Evolutionary conservation across 2,329 filamentous ascomycete species (phyloP), one percentile per base, ranked within the genome.

Genomic region (Pseudogymnoascus sp.): DNA sequence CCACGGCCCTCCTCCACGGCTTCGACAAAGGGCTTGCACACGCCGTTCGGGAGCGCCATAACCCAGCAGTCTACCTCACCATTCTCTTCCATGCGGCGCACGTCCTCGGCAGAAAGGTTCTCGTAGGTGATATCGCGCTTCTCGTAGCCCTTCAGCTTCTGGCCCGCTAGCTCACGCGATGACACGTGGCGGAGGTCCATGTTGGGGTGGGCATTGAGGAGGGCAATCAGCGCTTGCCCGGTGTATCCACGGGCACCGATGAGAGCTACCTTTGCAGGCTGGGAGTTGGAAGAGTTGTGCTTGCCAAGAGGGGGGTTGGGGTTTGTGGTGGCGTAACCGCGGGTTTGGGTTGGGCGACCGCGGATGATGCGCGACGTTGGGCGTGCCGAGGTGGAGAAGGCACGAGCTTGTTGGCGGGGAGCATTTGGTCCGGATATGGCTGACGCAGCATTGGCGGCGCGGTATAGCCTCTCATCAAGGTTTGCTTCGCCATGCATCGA

Each of bases 211-310:
- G 85, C 78, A 77, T 96, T 95, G 60, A 99, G 81, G 18, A 99
- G 84, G 65, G 86, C 88, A 70, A 97, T 91, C 59, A 99, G 81
- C 62, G 91, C 91, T 76, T 96, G 91, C 42, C 95, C 93, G 62
- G 93, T 97, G 75, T 96, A 97, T 36, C 95, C 93, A 72, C 93
- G 89, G 63, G 92, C 93, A 67, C 93, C 93, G 68, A 97, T 96
- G 62, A 97, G 82, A 50, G 89, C 93, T 59, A 97, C 85, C 72
- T 88, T 89, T 11, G 92, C 87, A 10, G 90, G 89, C 66, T 85
- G 84, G 64, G 85, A 83, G 77, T 93, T 96, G 65, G 91, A 91
- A 64, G 87, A 89, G 77, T 96, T 96, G 80, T 92, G 93, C 78
- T 88, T 88, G 63, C 91, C 92, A 64, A 95, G 85, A 12, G 93